Evolutionary conservation across 345 rosid genomes (phyloP).

Genomic region (Murraya paniculata): DNA sequence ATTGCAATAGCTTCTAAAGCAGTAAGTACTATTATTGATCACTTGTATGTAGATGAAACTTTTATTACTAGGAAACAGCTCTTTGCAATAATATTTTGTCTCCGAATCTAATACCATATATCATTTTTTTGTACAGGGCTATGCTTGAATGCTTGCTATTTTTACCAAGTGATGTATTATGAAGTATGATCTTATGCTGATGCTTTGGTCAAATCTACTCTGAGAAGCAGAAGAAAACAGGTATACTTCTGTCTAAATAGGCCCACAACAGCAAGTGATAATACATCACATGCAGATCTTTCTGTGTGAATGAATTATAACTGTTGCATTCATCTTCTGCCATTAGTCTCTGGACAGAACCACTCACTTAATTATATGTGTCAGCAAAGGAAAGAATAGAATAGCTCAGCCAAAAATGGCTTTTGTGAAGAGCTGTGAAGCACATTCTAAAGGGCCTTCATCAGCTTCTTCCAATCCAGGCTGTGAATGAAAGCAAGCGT

Average conservation of each 20-base stretch:
- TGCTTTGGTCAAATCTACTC: slow-evolving; percentile 34
- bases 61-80: too few relatives aligned
- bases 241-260: slow-evolving; percentile 31
- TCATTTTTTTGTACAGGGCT: background rate
- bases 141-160: slow-evolving; percentile 9
- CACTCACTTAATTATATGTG: slow-evolving; percentile 42
- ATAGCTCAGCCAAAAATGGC: slow-evolving; percentile 13
- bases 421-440: background rate
- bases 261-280: slow-evolving; percentile 51
- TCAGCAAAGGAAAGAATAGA: slow-evolving; percentile 26
- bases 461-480: background rate
- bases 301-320: slow-evolving; percentile 28
- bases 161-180: slow-evolving; percentile 1
- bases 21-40: background rate
- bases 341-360: slow-evolving; percentile 36
- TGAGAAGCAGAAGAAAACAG: slow-evolving; percentile 26
- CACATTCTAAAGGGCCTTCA: background rate
- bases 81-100: background rate
- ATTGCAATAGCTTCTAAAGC: background rate
- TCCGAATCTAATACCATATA: background rate
- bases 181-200: slow-evolving; percentile 14
- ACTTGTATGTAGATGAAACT: background rate
- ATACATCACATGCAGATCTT: slow-evolving; percentile 71
- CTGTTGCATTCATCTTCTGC: slow-evolving; percentile 76
- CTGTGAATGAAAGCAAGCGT: background rate